Evolutionary conservation across 169 alveolate species (phyloP), one percentile per base, ranked within the genome.

Genomic region (Plasmodium coatneyi): DNA sequence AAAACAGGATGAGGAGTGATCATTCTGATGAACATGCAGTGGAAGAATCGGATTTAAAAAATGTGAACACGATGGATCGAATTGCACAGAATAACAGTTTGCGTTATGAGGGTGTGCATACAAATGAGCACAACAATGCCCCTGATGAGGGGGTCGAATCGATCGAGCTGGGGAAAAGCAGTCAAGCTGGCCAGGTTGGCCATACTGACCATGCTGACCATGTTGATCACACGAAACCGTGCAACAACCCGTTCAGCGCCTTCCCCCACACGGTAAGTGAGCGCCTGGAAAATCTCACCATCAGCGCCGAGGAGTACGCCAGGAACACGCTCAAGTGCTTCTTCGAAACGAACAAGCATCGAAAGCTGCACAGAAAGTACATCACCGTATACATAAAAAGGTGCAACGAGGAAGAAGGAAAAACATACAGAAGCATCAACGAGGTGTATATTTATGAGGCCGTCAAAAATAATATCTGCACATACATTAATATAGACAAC

Each of bases 401-500:
- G 39, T 76, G 74, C 3, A 46, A 83, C 22, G 86, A 86, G 5
- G 52, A 72, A 28, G 81, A 86, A 36, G 43, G 79, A n/a, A 76
- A 76, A 70, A 86, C 83, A 25, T 86, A 86, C 66, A 86, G 80
- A 43, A 86, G 93, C 41, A 86, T 86, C 34, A 86, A 86, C 66
- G 93, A 86, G 32, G 93, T 86, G 16, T 86, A 86, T 12, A 74
- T 86, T 6, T 78, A 86, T 39, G 93, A 86, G 66, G 93, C 93
- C n/a, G 70, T 86, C 39, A 86, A 86, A 54, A 86, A 86, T 86
- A 86, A 86, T 76, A 86, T 96, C 14, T 96, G 96, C 74, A 96
- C 96, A 5, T 89, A 95, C 56, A 83, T 96, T 28, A 96, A 96
- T 79, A 92, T 96, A 70, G 97, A 96, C 72, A 92, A 95, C 28